Evolutionary conservation across 768 basidiomycete genomes (phyloP).

Genomic region (Tricholoma flavovirens): DNA sequence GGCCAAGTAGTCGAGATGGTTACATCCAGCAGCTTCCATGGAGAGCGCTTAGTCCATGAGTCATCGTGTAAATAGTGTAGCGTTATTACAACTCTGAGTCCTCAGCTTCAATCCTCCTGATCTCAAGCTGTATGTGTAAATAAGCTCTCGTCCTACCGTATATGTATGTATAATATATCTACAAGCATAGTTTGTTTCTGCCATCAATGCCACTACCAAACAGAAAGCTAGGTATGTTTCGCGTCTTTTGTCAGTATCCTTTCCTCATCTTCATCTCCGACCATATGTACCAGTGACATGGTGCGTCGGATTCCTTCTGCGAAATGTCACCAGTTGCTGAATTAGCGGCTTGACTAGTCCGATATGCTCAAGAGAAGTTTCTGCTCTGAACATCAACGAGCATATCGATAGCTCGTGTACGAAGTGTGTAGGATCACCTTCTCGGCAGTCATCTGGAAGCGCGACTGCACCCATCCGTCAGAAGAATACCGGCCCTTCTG

Average conservation of each 20-base stretch:
- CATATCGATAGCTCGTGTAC: slow-evolving; percentile 47
- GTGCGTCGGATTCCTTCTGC: slow-evolving; percentile 2
- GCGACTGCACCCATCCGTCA: slow-evolving; percentile 6
- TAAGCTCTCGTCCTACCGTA: too few relatives aligned
- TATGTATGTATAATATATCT: background rate
- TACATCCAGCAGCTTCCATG: too few relatives aligned
- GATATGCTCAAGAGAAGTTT: slow-evolving; percentile 39
- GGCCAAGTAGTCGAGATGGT: too few relatives aligned
- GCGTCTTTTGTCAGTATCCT: background rate
- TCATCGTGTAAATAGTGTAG: too few relatives aligned
- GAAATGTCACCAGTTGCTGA: background rate
- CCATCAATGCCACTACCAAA: background rate
- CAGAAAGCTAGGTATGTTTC: slow-evolving; percentile 1
- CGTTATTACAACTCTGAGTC: too few relatives aligned
- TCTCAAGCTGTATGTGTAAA: too few relatives aligned
- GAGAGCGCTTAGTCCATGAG: too few relatives aligned
- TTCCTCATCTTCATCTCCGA: background rate
- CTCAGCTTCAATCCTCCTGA: too few relatives aligned
- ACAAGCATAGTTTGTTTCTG: background rate
- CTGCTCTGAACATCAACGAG: slow-evolving; percentile 38
- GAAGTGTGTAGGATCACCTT: slow-evolving; percentile 12
- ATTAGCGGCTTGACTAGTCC: slow-evolving; percentile 30
- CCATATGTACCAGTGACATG: slow-evolving; percentile 14
- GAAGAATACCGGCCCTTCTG: slow-evolving; percentile 10
- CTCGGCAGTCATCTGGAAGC: slow-evolving; percentile 10